Percentiles rank a stretch among this genome's conserved stretches.
Evolutionary conservation across 1,284 basidiomycete genomes (phyloP).

Genomic region (Volvariella surrecta): DNA sequence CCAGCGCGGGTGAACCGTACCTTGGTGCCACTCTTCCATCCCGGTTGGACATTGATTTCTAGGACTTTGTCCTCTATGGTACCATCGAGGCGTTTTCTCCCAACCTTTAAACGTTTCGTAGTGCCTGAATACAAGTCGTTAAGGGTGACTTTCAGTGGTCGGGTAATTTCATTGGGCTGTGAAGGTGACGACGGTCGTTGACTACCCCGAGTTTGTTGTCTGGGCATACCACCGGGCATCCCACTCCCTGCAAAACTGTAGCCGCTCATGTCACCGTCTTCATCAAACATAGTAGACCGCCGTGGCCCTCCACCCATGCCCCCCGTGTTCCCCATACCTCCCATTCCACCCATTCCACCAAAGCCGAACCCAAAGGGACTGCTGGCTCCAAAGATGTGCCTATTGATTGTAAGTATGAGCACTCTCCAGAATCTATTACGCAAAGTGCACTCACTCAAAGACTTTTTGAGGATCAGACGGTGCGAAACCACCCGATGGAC

Average conservation of each 20-base stretch:
- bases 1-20: constrained; percentile 83
- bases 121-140: constrained; percentile 89
- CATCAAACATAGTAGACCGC: constrained; percentile 30
- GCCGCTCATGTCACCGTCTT: constrained; percentile 44
- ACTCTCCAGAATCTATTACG: constrained; percentile 10
- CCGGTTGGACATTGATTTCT: constrained; percentile 82
- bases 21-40: constrained; percentile 88
- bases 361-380: constrained; percentile 26
- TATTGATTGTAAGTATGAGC: constrained; percentile 19
- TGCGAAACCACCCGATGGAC: constrained; percentile 40
- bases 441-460: constrained; percentile 64
- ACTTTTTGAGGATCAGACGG: constrained; percentile 86
- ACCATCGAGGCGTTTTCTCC: constrained; percentile 66
- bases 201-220: constrained; percentile 6
- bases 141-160: constrained; percentile 81
- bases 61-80: constrained; percentile 85
- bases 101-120: constrained; percentile 87
- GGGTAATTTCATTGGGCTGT: constrained; percentile 62
- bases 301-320: constrained; percentile 26
- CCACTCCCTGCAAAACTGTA: constrained; percentile 37
- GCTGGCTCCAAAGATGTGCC: constrained; percentile 53
- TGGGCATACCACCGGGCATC: constrained; percentile 44
- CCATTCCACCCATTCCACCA: constrained; percentile 34
- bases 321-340: constrained; percentile 23
- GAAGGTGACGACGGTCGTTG: constrained; percentile 13